Conservation (phyloP, 768 basidiomycete genomes). For the Trametes meyenii region DNA sequence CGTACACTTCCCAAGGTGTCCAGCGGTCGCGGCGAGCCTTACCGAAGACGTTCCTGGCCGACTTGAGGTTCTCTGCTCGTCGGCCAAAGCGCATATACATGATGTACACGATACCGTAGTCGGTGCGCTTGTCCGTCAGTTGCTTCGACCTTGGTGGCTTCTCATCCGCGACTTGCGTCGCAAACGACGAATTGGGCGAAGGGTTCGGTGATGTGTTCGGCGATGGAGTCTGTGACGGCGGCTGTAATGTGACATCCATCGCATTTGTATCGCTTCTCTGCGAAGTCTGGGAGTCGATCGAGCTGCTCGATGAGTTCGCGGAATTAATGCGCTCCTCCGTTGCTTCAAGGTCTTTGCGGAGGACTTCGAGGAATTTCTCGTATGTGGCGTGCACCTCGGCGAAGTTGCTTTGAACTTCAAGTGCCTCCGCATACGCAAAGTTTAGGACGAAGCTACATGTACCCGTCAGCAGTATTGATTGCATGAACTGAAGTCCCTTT, state of each 20-base stretch:
- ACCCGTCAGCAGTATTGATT: background rate
- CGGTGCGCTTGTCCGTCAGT: slow-evolving; percentile 59
- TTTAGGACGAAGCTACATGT: slow-evolving; percentile 80
- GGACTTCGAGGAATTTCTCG: slow-evolving; percentile 68
- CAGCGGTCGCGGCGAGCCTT: slow-evolving; percentile 78
- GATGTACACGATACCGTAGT: slow-evolving; percentile 79
- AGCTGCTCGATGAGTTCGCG: slow-evolving; percentile 40
- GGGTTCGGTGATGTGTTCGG: slow-evolving; percentile 16
- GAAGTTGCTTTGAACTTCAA: slow-evolving; percentile 65
- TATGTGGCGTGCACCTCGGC: slow-evolving; percentile 72
- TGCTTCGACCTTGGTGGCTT: slow-evolving; percentile 59
- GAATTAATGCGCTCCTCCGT: slow-evolving; percentile 51
- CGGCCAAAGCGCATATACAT: slow-evolving; percentile 94
- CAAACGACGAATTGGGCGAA: slow-evolving; percentile 44
- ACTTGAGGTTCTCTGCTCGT: slow-evolving; percentile 84
- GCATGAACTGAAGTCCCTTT: slow-evolving; percentile 6
- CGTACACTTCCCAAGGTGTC: slow-evolving; percentile 91
- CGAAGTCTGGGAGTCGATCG: slow-evolving; percentile 13
- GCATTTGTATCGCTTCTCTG: slow-evolving; percentile 10
- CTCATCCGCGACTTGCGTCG: slow-evolving; percentile 54
- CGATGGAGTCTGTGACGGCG: slow-evolving; percentile 14
- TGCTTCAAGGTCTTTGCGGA: slow-evolving; percentile 65
- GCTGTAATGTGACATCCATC: slow-evolving; percentile 5
- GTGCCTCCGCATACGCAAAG: slow-evolving; percentile 81
- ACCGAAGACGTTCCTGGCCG: slow-evolving; percentile 75